Base-by-base conservation (phyloP, 495 filamentous ascomycete genomes). In the Bathelium albidoporum region DNA sequence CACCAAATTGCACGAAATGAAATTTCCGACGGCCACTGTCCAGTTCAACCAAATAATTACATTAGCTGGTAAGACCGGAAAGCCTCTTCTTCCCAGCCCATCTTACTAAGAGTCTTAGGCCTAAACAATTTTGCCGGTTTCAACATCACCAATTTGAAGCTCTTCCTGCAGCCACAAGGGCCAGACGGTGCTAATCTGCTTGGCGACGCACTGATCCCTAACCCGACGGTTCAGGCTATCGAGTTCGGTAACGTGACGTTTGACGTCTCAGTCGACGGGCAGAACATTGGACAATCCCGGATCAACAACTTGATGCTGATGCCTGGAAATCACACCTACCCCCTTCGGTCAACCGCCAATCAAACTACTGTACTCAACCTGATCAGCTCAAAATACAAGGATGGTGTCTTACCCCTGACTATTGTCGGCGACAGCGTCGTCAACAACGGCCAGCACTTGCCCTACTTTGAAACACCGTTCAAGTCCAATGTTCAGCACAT, bases 191-290 rank as follows among this genome's bases (percentile, higher is more conserved):
- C 80, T 59, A 90, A 91, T 74, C 81, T 89, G 77, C 75, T 80
- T 34, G 89, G 83, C 67, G 80, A 75, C 2, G 80, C 83, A 39
- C 76, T 69, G 60, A 88, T 93, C 41, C 88, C 89, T 62, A 93
- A 93, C 70, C 82, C 81, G 4, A 85, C 87, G 2, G 73, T 84
- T 59, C 76, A 89, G 72, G 83, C 82, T 5, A 75, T 92, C 55
- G 72, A 77, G 22, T 78, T 90, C 73, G 87, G 87, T 65, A 88
- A 89, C 68, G 73, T 84, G 1, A 85, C 85, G 36, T 79, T 88
- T 69, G 71, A 81, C 72, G 81, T 85, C 65, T 80, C 78, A 61
- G 76, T 83, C 29, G 72, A 78, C 52, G 80, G 76, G 62, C 71
- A 72, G 41, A 63, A 69, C 1, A 75, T 89, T 68, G 87, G 87